Base-by-base conservation (phyloP, 768 basidiomycete species). In the Agaricus subrufescens region DNA sequence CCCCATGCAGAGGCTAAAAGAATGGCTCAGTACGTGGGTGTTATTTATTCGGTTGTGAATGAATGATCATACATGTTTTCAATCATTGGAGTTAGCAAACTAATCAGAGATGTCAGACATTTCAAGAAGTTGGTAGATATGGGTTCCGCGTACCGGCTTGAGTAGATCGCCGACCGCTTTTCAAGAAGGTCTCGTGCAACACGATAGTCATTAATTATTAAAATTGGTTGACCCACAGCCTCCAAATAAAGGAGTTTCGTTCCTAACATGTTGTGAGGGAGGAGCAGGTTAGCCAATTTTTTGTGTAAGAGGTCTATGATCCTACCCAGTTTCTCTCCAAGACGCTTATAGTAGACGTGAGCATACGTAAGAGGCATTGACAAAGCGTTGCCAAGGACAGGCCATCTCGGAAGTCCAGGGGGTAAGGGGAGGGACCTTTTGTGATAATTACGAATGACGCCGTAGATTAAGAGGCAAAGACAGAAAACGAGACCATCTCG, bases 381-480 rank as follows among this genome's bases (percentile, higher is more conserved):
- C n/a, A 61, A 39, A 15, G 52, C 57, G 42, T 56, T 61, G 2
- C 60, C 60, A n/a, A 61, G 30, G 3, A 61, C 10, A 34, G 60
- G 60, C 37, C 58, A 55, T 26, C 46, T n/a, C 7, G 14, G 26
- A 19, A 48, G 60, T 3, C 58, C 57, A 31, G 60, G 60, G 8
- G 54, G 54, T 2, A 40, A 29, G 27, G 53, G 46, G 8, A 47
- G 34, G 19, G 5, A 37, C 10, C 30, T 1, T n/a, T 31, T 47
- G 10, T 15, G 54, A 19, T 29, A 29, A 14, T 38, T 27, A 19
- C 54, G 46, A 19, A 42, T 48, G 6, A 9, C 14, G 3, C 38
- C 6, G 15, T 57, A 47, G n/a, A 50, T 29, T 9, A 82, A 27
- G 71, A 75, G 61, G 75, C 78, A 50, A 76, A 75, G 29, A 86